Conservation (phyloP, 2,329 filamentous ascomycete genomes). For the Aspergillus versicolor region DNA sequence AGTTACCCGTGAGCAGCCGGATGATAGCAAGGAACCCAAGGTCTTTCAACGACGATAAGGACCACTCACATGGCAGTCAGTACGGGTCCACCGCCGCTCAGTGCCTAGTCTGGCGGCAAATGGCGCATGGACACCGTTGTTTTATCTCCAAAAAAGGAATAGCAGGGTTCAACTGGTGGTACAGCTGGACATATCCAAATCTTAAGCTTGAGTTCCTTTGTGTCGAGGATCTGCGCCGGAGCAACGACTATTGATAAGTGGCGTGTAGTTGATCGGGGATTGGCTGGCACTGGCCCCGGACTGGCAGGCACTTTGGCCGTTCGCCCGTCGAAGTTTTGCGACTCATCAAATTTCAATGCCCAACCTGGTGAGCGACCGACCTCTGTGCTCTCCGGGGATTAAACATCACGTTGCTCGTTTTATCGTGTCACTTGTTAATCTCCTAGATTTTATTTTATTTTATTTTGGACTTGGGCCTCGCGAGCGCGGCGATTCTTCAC, state of each 20-base stretch:
- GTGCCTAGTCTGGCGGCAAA: slow-evolving; percentile 10
- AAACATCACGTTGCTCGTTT: background rate
- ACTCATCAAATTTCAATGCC: slow-evolving; percentile 1
- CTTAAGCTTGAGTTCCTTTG: slow-evolving; percentile 1
- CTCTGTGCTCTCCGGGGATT: background rate
- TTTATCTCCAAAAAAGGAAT: background rate
- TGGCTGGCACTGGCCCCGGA: background rate
- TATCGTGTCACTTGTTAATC: background rate
- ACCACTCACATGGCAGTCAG: background rate
- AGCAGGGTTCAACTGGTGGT: background rate
- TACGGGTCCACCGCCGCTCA: background rate
- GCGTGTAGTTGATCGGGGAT: slow-evolving; percentile 8
- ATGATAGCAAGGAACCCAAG: background rate
- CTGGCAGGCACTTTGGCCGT: too few species aligned
- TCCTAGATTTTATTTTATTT: background rate
- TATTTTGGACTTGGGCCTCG: background rate
- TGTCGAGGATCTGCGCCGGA: slow-evolving; percentile 3
- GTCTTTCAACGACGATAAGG: background rate
- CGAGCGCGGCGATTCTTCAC: background rate
- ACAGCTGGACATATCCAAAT: slow-evolving; percentile 3
- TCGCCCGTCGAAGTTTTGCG: slow-evolving; percentile 2
- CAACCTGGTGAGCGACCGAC: background rate
- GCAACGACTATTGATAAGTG: slow-evolving; percentile 8
- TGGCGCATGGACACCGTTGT: slow-evolving; percentile 1
- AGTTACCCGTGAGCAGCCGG: background rate